phyloP scores from a whole-genome alignment of 176 grass and related monocot species.

The Hyparrhenia diplandra region DNA sequence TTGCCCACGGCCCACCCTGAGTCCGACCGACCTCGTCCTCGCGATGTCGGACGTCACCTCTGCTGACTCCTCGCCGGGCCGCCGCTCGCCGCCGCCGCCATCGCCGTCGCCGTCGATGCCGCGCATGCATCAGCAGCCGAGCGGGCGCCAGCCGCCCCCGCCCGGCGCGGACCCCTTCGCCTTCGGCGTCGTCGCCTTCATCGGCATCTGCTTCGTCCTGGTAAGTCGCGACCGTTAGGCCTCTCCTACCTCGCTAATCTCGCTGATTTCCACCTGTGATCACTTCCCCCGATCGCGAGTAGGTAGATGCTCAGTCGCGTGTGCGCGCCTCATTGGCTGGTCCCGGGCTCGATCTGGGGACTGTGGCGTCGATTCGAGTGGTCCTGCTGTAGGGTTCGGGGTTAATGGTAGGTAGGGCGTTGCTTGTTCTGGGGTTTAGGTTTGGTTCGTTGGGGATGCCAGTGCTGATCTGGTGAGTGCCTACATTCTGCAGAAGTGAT shows the following conservation, averaged over 20 bases:
- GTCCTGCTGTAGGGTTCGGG: neutral
- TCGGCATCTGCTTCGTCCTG: constrained; percentile 51
- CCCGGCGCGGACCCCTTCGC: constrained; percentile 33
- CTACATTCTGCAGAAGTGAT: neutral
- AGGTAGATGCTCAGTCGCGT: neutral
- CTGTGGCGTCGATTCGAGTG: neutral
- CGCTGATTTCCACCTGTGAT: neutral
- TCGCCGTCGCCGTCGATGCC: constrained; percentile 28
- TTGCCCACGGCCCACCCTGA: too few relatives aligned
- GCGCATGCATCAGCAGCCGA: constrained; percentile 29
- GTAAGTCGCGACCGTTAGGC: neutral
- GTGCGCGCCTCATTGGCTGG: neutral
- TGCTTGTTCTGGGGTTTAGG: constrained; percentile 2
- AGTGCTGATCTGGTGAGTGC: neutral
- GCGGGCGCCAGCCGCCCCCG: constrained; percentile 31
- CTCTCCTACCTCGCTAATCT: neutral
- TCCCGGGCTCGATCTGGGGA: neutral
- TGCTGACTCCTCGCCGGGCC: constrained; percentile 1
- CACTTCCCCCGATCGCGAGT: neutral
- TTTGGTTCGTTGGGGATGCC: neutral
- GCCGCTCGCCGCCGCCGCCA: constrained; percentile 20
- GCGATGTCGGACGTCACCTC: constrained; percentile 44
- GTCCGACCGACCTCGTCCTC: too few relatives aligned
- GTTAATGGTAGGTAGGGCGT: neutral
- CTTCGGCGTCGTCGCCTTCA: constrained; percentile 29